phyloP scores from a whole-genome alignment of 2,329 filamentous ascomycete genomes.

The Pseudomassariella vexata region DNA sequence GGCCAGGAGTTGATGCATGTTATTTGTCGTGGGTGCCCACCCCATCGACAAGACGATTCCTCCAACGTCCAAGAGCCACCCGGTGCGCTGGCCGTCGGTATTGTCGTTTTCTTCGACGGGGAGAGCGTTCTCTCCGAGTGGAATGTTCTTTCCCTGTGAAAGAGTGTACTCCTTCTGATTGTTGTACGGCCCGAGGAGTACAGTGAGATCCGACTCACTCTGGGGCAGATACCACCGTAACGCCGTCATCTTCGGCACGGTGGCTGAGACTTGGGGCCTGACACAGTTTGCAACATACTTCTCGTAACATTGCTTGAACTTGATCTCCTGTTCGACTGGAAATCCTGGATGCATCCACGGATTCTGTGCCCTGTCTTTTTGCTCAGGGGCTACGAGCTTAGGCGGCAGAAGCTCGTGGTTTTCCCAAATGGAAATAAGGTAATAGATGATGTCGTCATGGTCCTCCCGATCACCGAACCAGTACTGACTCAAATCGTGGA shows the following conservation, averaged over 20 bases:
- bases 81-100: constrained; percentile 19
- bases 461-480: constrained; percentile 22
- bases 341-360: constrained; percentile 22
- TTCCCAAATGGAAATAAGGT: constrained; percentile 21
- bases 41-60: constrained; percentile 47
- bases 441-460: constrained; percentile 15
- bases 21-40: constrained; percentile 39
- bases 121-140: constrained; percentile 17
- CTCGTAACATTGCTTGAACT: constrained; percentile 18
- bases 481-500: constrained; percentile 19
- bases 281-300: constrained; percentile 12
- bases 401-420: constrained; percentile 21
- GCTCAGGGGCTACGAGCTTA: constrained; percentile 13
- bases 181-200: constrained; percentile 19
- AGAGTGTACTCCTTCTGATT: constrained; percentile 19
- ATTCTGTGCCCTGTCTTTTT: constrained; percentile 14
- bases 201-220: constrained; percentile 13
- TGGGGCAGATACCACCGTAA: constrained; percentile 17
- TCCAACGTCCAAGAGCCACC: constrained; percentile 50
- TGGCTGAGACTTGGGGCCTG: constrained; percentile 12
- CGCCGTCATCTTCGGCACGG: constrained; percentile 16
- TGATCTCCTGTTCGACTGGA: constrained; percentile 13
- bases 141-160: constrained; percentile 16
- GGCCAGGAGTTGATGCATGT: constrained; percentile 42
- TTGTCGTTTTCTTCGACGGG: constrained; percentile 13